phyloP scores from a whole-genome alignment of 495 filamentous ascomycete genomes.

The Pseudoneurospora amorphoporcata region DNA sequence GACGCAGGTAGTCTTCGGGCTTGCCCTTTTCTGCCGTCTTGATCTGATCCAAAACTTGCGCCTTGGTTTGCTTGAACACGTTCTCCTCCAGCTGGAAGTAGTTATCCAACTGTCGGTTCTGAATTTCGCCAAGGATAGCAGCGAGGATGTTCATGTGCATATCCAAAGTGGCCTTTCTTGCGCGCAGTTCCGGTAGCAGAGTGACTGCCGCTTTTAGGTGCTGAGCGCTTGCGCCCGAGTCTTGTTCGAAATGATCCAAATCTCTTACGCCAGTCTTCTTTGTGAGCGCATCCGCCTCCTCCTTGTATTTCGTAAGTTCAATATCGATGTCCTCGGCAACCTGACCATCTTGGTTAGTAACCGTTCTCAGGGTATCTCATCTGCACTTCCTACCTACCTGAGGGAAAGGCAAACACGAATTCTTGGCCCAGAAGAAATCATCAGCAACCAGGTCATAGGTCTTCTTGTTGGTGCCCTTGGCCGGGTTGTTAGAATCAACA shows the following conservation, averaged over 20 bases:
- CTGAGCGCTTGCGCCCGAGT: conserved; percentile 76
- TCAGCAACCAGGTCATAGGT: conserved; percentile 81
- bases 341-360: neutral
- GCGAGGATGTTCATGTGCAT: conserved; percentile 85
- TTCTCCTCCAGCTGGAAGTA: conserved; percentile 95
- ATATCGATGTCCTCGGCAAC: conserved; percentile 40
- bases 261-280: conserved; percentile 89
- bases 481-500: conserved; percentile 62
- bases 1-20: conserved; percentile 74
- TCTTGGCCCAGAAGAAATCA: conserved; percentile 96
- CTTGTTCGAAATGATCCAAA: conserved; percentile 87
- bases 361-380: neutral
- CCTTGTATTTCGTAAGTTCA: conserved; percentile 87
- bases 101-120: conserved; percentile 82
- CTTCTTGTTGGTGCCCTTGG: conserved; percentile 64
- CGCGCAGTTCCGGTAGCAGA: conserved; percentile 79
- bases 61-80: conserved; percentile 84
- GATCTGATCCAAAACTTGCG: conserved; percentile 81
- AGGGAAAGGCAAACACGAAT: conserved; percentile 87
- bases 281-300: conserved; percentile 89
- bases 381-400: conserved; percentile 46
- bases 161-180: conserved; percentile 82
- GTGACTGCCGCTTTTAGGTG: conserved; percentile 96
- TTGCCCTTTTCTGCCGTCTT: conserved; percentile 72
- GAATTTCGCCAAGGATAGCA: conserved; percentile 19